A percentile compares a stretch with the other conserved stretches of the same genome.
These are phyloP conservation scores for Calendula officinalis DNA, from an alignment of 129 eudicot species.

Conservation along the genomic window DNA sequence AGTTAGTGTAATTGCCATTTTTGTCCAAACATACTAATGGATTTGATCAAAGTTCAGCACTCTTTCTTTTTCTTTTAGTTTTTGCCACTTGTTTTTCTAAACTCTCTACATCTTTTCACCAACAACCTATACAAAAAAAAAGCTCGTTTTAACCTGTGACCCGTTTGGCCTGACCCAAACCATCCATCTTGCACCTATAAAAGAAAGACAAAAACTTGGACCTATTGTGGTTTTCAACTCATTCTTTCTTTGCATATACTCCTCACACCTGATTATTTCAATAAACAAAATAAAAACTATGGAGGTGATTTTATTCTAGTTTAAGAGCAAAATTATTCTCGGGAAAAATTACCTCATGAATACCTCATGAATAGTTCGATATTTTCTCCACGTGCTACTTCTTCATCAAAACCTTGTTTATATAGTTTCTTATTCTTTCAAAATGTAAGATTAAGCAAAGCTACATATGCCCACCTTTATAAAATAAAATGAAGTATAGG, in stretches of 20 bases:
- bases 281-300: too few species aligned
- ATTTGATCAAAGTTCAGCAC: constrained; percentile 57
- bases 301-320: neutral
- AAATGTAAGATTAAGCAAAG: neutral
- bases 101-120: constrained; percentile 44
- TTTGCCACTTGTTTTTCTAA: constrained; percentile 69
- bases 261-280: constrained; percentile 57
- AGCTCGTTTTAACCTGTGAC: neutral
- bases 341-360: neutral
- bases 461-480: neutral
- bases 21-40: too few species aligned
- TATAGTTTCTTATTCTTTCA: neutral
- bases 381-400: constrained; percentile 46
- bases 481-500: too few species aligned
- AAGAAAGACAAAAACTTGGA: neutral
- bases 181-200: neutral
- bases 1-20: too few species aligned
- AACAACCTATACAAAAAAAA: neutral
- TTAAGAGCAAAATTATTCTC: neutral
- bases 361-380: constrained; percentile 74
- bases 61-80: constrained; percentile 47
- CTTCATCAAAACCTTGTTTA: constrained; percentile 47
- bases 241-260: constrained; percentile 51
- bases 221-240: constrained; percentile 54
- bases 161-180: constrained; percentile 7